Evolutionary conservation across 192 early-diverging fungal genomes (phyloP).

Genomic region (Phycomyces nitens): DNA sequence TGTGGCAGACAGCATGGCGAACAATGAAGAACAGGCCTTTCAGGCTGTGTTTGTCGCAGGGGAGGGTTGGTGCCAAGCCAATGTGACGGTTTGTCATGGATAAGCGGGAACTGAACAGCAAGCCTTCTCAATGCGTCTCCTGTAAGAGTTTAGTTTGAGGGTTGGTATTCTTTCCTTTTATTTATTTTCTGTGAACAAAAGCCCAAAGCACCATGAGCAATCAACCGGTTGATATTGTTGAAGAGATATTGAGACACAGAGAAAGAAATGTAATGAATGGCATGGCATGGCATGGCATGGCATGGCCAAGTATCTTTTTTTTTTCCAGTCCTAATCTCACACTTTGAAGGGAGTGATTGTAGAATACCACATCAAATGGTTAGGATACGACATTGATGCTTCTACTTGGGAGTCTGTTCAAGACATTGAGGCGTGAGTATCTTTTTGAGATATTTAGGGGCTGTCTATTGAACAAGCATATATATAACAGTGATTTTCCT

Average conservation of each 20-base stretch:
- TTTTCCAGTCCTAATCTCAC: not conserved
- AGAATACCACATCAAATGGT: slow-evolving; percentile 1
- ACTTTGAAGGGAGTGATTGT: not conserved
- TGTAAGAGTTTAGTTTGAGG: too few species aligned
- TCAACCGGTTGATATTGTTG: not conserved
- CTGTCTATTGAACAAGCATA: too few species aligned
- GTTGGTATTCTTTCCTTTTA: too few species aligned
- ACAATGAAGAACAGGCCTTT: slow-evolving; percentile 1
- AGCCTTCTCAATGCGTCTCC: too few species aligned
- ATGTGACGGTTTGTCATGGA: not conserved
- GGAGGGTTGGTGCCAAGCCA: not conserved
- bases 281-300: too few species aligned
- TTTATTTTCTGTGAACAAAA: not conserved
- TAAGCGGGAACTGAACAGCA: not conserved
- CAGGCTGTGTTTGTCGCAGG: not conserved
- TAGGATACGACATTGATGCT: not conserved
- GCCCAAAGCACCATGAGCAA: not conserved
- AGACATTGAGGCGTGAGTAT: not conserved
- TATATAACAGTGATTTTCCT: not conserved
- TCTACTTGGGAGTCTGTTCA: not conserved
- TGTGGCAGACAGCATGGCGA: slow-evolving; percentile 29
- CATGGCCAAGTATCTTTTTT: not conserved
- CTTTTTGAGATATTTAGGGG: not conserved
- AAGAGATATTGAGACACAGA: not conserved
- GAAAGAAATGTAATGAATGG: not conserved